A percentile compares a stretch with the other conserved stretches of the same genome.
Conservation (phyloP, 2,329 filamentous ascomycete species). For the Penicillium polonicum region DNA sequence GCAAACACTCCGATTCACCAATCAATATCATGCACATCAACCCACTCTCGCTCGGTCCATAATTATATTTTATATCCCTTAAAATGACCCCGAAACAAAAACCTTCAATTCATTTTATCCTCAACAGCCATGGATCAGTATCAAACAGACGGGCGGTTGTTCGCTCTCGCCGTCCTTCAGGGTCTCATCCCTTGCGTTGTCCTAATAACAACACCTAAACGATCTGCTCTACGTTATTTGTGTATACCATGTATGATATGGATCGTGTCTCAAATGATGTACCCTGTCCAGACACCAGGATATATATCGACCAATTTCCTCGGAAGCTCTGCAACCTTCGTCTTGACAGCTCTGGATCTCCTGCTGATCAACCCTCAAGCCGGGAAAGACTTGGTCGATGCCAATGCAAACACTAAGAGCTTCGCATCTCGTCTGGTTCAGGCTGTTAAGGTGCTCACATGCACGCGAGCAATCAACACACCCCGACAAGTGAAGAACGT, state of each 20-base stretch:
- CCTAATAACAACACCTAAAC: slow-evolving; percentile 12
- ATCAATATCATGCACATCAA: neutral
- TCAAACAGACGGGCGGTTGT: neutral
- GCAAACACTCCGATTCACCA: neutral
- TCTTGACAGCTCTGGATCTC: slow-evolving; percentile 12
- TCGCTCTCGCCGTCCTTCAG: neutral
- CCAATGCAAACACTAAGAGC: neutral
- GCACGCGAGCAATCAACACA: slow-evolving; percentile 23
- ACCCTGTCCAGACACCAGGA: neutral
- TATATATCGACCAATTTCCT: neutral
- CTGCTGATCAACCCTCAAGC: slow-evolving; percentile 18
- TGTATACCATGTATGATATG: slow-evolving; percentile 11
- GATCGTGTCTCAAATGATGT: slow-evolving; percentile 4
- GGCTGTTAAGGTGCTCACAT: slow-evolving; percentile 7
- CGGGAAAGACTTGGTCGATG: slow-evolving; percentile 6
- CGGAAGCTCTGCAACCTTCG: slow-evolving; percentile 1
- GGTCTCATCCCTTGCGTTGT: slow-evolving; percentile 5
- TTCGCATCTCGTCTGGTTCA: slow-evolving; percentile 6
- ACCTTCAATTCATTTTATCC: neutral
- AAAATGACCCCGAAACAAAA: neutral
- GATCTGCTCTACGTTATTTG: slow-evolving; percentile 13
- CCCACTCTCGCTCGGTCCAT: neutral
- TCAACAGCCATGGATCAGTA: neutral
- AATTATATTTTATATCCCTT: too few relatives aligned
- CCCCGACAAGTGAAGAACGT: slow-evolving; percentile 24